These are phyloP conservation scores for Pontederia paniculata DNA, from an alignment of 176 grass and related monocot genomes.

Conservation along the genomic window DNA sequence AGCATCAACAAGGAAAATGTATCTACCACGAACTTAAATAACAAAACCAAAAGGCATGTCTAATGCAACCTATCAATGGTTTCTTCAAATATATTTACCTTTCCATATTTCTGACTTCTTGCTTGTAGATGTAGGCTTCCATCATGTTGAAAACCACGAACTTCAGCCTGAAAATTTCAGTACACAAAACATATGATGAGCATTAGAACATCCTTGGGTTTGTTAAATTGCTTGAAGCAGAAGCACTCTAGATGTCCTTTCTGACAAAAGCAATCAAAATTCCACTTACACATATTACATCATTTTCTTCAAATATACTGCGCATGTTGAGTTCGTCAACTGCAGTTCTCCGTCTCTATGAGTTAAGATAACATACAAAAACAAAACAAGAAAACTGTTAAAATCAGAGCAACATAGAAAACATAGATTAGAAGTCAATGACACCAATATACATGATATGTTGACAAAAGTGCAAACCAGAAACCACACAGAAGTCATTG, in stretches of 20 bases:
- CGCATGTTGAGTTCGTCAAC: conserved; percentile 98
- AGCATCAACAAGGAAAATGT: background rate
- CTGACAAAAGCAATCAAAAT: background rate
- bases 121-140: conserved; percentile 91
- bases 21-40: too few species aligned
- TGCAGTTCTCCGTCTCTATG: conserved; percentile 85
- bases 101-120: conserved; percentile 98
- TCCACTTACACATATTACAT: conserved; percentile 90
- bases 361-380: background rate
- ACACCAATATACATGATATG: too few species aligned
- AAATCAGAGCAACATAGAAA: background rate
- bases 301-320: conserved; percentile 87
- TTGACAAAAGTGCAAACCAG: too few species aligned
- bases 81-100: conserved; percentile 39
- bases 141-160: conserved; percentile 91
- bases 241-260: background rate
- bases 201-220: conserved; percentile 2
- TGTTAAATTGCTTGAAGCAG: background rate
- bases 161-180: conserved; percentile 55
- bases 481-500: too few species aligned
- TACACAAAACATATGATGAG: background rate
- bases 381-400: background rate
- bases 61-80: too few species aligned
- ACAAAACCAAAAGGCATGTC: too few species aligned
- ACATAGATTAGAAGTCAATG: too few species aligned